Evolutionary conservation across 2,329 filamentous ascomycete genomes (phyloP).

Genomic region (Myotisia sp.): DNA sequence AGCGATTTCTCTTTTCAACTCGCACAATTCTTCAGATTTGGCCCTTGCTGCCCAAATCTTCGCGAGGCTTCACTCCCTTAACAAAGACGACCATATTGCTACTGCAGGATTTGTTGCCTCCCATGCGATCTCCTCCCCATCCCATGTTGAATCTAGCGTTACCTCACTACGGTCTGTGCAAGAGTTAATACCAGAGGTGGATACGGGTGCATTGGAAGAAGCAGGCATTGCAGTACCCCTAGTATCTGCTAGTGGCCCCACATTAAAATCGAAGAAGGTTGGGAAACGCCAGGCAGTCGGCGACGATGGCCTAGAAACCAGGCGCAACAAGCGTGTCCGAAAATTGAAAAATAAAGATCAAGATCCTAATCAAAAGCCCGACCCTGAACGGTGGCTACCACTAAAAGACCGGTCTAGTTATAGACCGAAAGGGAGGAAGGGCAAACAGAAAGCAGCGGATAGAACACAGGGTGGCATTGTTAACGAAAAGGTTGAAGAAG

Average conservation of each 20-base stretch:
- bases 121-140: slow-evolving; percentile 42
- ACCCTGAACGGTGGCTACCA: slow-evolving; percentile 87
- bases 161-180: slow-evolving; percentile 26
- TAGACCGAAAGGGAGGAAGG: slow-evolving; percentile 80
- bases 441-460: slow-evolving; percentile 65
- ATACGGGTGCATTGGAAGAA: slow-evolving; percentile 31
- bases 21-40: slow-evolving; percentile 53
- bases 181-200: slow-evolving; percentile 31
- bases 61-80: slow-evolving; percentile 49
- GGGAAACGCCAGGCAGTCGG: slow-evolving; percentile 15
- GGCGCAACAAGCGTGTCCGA: slow-evolving; percentile 28
- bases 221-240: slow-evolving; percentile 26
- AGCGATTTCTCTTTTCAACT: slow-evolving; percentile 68
- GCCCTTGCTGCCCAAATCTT: slow-evolving; percentile 65
- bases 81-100: slow-evolving; percentile 52
- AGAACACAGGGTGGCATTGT: slow-evolving; percentile 75
- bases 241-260: slow-evolving; percentile 18
- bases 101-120: slow-evolving; percentile 78
- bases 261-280: slow-evolving; percentile 24
- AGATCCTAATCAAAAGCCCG: slow-evolving; percentile 62
- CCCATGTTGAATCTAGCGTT: slow-evolving; percentile 24
- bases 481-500: slow-evolving; percentile 53
- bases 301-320: slow-evolving; percentile 16
- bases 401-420: slow-evolving; percentile 80
- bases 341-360: slow-evolving; percentile 37